Evolutionary conservation across 2,329 filamentous ascomycete species (phyloP), one percentile per base, ranked within the genome.

Genomic region (Monosporascus sp.): DNA sequence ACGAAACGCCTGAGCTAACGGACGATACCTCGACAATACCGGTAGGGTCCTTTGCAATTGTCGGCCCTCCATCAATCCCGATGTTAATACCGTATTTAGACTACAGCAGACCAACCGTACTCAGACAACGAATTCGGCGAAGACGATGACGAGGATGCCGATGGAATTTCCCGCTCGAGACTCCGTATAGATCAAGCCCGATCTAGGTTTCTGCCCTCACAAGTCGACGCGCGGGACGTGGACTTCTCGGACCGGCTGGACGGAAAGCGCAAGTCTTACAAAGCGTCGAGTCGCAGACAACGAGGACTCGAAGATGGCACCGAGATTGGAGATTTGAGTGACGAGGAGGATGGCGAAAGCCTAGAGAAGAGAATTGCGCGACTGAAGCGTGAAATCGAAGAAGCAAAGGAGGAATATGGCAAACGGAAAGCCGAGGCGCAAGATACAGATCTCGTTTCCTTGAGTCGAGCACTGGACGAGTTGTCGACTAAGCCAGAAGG

Each of bases 1-100:
- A 97, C 77, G 93, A 97, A 73, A 97, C 94, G 17, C 92, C 93
- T 60, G 92, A 96, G 52, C 77, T 97, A 60, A 93, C 88, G 53
- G 90, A 96, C 67, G 92, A 96, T 71, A 88, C 85, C 58, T 96
- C 91, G 22, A 96, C 91, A 48, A 76, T 91, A 53, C 89, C 86
- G 52, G 89, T 93, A 75, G 71, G 82, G 70, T 45, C 46, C 41
- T 8, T 22, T 11, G 41, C 25, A 24, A 17, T n/a, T 39, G 2
- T 6, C 45, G 27, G n/a, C 37, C 15, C 5, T 43, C 14, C 7
- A 20, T 41, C n/a, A 3, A 31, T 5, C 15, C 15, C n/a, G 6
- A 39, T 45, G 39, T 53, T 65, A 52, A 66, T 61, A 52, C 69
- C 53, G 20, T 27, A 43, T 49, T 49, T 50, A 85, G 80, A 78